Percentiles rank a stretch among this genome's conserved stretches.
These are phyloP conservation scores for Pseudozyma hubeiensis DNA, from an alignment of 1,284 basidiomycete genomes.

Conservation along the genomic window DNA sequence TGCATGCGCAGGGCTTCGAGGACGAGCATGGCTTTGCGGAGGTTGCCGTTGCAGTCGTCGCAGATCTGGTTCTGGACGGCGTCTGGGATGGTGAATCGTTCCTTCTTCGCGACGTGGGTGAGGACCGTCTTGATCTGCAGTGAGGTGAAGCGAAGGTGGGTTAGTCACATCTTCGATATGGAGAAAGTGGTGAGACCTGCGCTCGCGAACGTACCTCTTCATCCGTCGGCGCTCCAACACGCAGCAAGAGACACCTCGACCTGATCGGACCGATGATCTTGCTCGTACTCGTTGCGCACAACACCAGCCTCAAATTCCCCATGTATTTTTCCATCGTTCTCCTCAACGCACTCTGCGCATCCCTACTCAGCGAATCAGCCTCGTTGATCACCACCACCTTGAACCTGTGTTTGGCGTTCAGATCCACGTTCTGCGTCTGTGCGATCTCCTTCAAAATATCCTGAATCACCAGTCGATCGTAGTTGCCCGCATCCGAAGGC, in stretches of 20 bases:
- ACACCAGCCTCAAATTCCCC: slow-evolving; percentile 94
- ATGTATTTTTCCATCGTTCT: slow-evolving; percentile 99
- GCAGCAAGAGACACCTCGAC: slow-evolving; percentile 90
- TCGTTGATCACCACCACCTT: slow-evolving; percentile 99
- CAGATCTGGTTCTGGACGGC: slow-evolving; percentile 81
- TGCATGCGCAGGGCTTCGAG: slow-evolving; percentile 93
- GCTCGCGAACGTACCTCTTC: slow-evolving; percentile 72
- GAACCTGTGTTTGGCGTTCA: slow-evolving; percentile 93
- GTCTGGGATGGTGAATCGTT: slow-evolving; percentile 82
- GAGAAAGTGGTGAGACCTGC: no score
- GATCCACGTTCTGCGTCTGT: slow-evolving; percentile 96
- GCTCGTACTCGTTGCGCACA: slow-evolving; percentile 97
- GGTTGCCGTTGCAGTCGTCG: slow-evolving; percentile 85
- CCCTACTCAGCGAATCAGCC: slow-evolving; percentile 91
- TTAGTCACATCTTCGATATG: slow-evolving; percentile 1
- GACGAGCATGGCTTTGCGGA: slow-evolving; percentile 92
- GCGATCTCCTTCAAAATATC: slow-evolving; percentile 98
- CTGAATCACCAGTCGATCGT: slow-evolving; percentile 94
- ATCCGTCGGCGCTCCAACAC: slow-evolving; percentile 86
- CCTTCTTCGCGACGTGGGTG: slow-evolving; percentile 80
- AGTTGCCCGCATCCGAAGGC: slow-evolving; percentile 95
- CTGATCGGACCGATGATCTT: slow-evolving; percentile 97
- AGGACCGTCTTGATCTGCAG: slow-evolving; percentile 83
- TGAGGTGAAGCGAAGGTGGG: not conserved
- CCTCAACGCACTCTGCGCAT: slow-evolving; percentile 95